Evolutionary conservation across 306 rosid species (phyloP).

Genomic region (Carpinus viminea): DNA sequence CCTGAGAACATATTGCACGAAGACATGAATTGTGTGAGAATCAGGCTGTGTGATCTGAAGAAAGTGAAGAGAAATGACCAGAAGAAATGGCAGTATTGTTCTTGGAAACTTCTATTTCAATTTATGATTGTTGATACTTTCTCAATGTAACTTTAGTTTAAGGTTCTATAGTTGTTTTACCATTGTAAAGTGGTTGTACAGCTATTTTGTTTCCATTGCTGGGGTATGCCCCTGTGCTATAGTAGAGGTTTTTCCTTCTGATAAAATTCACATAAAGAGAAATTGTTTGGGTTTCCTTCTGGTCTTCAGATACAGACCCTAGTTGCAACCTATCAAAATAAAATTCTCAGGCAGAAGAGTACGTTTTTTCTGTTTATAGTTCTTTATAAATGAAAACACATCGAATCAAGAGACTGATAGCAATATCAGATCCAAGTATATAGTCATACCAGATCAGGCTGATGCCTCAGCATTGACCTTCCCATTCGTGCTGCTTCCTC

Average conservation of each 20-base stretch:
- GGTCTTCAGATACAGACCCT: conserved; percentile 1
- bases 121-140: not conserved
- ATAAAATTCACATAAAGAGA: not conserved
- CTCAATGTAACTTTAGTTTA: not conserved
- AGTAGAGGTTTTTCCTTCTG: not conserved
- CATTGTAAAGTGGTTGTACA: not conserved
- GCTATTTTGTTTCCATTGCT: not conserved
- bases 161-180: not conserved
- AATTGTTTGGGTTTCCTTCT: not conserved
- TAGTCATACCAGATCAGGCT: conserved; percentile 61
- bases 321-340: not conserved
- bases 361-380: not conserved
- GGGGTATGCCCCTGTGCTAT: not conserved
- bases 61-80: not conserved
- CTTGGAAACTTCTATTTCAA: not conserved
- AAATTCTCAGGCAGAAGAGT: not conserved
- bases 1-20: not conserved
- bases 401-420: too few relatives aligned
- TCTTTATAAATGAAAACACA: not conserved
- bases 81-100: not conserved
- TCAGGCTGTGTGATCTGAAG: not conserved
- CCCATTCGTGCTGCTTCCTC: conserved; percentile 89
- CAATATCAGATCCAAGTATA: conserved; percentile 1
- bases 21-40: not conserved
- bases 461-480: conserved; percentile 80